phyloP scores from a whole-genome alignment of 768 basidiomycete genomes.

The Panellus pusillus region DNA sequence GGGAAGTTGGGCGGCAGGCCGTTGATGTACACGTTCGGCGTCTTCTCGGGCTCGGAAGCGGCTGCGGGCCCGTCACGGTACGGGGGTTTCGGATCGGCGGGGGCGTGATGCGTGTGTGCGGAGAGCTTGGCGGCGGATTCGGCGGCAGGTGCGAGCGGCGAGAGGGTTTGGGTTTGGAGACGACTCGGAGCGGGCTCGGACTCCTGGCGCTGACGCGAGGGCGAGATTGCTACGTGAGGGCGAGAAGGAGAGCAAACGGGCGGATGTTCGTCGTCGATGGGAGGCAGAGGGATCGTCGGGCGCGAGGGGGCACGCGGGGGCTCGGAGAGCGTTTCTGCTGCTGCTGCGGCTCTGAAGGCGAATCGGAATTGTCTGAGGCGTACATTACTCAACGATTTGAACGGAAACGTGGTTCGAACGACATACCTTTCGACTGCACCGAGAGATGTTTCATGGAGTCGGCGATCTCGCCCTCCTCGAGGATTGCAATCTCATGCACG shows the following conservation, averaged over 20 bases:
- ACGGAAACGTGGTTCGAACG: background rate
- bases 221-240: background rate
- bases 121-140: background rate
- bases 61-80: too few species aligned
- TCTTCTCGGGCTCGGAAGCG: slow-evolving; percentile 33
- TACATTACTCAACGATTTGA: background rate
- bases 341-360: background rate
- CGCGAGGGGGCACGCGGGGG: slow-evolving; percentile 13
- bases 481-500: background rate
- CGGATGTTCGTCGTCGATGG: slow-evolving; percentile 4
- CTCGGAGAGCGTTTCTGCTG: background rate
- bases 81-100: background rate
- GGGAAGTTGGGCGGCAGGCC: slow-evolving; percentile 82
- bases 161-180: background rate
- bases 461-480: slow-evolving; percentile 11
- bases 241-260: background rate
- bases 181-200: background rate
- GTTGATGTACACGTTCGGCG: slow-evolving; percentile 88
- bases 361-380: slow-evolving; percentile 9
- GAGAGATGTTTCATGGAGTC: slow-evolving; percentile 1
- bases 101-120: background rate
- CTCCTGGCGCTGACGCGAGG: background rate
- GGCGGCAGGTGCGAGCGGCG: background rate
- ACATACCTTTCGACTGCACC: slow-evolving; percentile 4
- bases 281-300: slow-evolving; percentile 14